Base-by-base conservation (phyloP, 345 rosid genomes). In the Odontarrhena argentea region DNA sequence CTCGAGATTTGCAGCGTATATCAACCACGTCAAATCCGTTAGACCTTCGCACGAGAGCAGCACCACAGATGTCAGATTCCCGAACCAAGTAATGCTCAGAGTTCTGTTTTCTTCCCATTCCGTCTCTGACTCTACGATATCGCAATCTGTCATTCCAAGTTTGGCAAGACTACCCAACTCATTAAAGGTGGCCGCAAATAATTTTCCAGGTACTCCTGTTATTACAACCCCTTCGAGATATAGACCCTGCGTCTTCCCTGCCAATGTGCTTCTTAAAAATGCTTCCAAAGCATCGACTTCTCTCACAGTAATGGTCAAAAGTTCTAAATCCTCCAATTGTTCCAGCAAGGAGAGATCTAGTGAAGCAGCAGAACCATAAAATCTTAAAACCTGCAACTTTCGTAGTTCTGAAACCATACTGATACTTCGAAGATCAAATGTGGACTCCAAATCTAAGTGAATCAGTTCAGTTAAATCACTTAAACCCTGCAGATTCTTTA, bases 391-490 rank as follows among this genome's bases (percentile, higher is more conserved):
- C 48, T 63, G 68, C 57, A 63, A 49, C 25, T 12, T 37, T 24
- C 0, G 5, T 49, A 63, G n/a, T 49, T 11, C 43, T 40, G 63
- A 57, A 7, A 37, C 4, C 10, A 41, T 3, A 24, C 63, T 8
- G 36, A 57, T 2, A 3, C 4, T 57, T 24, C 18, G 18, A 40
- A 57, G 63, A 24, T 25, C 34, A 4, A 32, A 6, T 34, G 66
- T 61, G 42, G 54, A 61, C 30, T 61, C 66, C 1, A 61, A 46
- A 46, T 61, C 51, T 54, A 63, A 63, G 58, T 63, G 68, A 15
- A 63, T 63, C 48, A 63, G 13, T 25, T 38, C 0, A 6, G 1
- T 2, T 47, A 63, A 38, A 0, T 37, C 4, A 9, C 41, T 11
- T 7, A 63, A 12, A 7, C 7, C 6, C 6, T 48, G 47, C 48